Base-by-base conservation (phyloP, 148 eudicot species). In the Camellia lanceoleosa region DNA sequence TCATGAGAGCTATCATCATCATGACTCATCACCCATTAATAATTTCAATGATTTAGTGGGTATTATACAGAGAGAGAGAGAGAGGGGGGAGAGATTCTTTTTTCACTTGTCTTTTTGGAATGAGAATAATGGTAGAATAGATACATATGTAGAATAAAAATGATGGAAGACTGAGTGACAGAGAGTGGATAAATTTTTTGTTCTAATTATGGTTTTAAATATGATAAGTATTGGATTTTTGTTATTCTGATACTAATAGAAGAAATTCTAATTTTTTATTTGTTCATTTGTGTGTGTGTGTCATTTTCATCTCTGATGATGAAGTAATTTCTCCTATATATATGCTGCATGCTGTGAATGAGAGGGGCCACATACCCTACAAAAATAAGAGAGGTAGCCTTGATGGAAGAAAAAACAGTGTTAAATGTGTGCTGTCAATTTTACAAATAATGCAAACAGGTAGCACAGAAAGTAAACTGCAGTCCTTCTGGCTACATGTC, bases 401-500 rank as follows among this genome's bases (percentile, higher is more conserved):
- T 41, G 70, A 38, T 66, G 70, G 1, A 1, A 30, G 30, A 30
- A 30, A 68, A 42, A 68, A 47, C 49, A 68, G 14, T 42, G 49
- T 68, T 68, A 67, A 67, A 67, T 67, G 71, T 46, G 15, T 41
- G 46, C 47, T 10, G 30, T 15, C 51, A 68, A 68, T 68, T 15
- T 15, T 67, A 18, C 52, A n/a, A 69, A 69, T 30, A 30, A 30
- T 30, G 30, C 30, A 30, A 30, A 30, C 30, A 44, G 49, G 73
- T 69, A 18, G 19, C 51, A 9, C 73, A 69, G 54, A 69, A 68
- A 68, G 71, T 43, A 68, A 68, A 69, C 52, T 69, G 10, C 73
- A 69, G 73, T 69, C 54, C 73, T 69, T 44, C 54, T 44, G 54
- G 73, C 73, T 18, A 6, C 52, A 38, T 6, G 2, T 10, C 44